Evolutionary conservation across 495 filamentous ascomycete genomes (phyloP).

Genomic region (Aspergillus wentii): DNA sequence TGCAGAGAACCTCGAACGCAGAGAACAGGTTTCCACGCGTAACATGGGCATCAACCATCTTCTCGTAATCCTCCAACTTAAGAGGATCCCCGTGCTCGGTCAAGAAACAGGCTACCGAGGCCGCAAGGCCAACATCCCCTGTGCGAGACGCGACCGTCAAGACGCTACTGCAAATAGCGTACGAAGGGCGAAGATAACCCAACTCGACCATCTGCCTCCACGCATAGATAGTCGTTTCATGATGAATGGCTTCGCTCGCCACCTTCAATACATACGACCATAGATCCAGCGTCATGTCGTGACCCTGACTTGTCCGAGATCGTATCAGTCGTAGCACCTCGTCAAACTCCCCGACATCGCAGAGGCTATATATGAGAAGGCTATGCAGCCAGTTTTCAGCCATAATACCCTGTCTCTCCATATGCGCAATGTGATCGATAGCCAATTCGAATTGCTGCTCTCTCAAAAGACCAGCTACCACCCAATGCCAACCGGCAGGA

Average conservation of each 20-base stretch:
- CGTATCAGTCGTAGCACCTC: conserved; percentile 65
- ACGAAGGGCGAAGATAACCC: conserved; percentile 58
- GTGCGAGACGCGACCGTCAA: conserved; percentile 63
- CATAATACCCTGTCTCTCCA: conserved; percentile 51
- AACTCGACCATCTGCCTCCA: conserved; percentile 56
- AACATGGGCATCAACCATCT: conserved; percentile 64
- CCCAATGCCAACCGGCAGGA: conserved; percentile 57
- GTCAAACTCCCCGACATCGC: conserved; percentile 65
- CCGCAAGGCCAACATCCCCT: conserved; percentile 57
- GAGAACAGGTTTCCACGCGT: conserved; percentile 45
- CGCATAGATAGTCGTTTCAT: conserved; percentile 55
- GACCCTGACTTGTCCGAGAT: conserved; percentile 42
- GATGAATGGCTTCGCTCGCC: conserved; percentile 50
- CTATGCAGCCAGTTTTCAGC: conserved; percentile 71
- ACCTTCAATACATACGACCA: conserved; percentile 70
- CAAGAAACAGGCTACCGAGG: conserved; percentile 33
- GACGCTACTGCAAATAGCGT: conserved; percentile 58
- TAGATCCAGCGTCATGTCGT: conserved; percentile 41
- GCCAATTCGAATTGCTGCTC: conserved; percentile 81
- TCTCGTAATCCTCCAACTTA: conserved; percentile 67
- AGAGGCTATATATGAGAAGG: conserved; percentile 65
- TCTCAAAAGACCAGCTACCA: conserved; percentile 68
- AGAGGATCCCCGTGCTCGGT: conserved; percentile 46
- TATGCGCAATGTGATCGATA: conserved; percentile 63
- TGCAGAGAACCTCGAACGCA: conserved; percentile 57